A percentile compares a stretch with the other conserved stretches of the same genome.
Conservation (phyloP, 345 rosid species). For the Eutrema heterophyllum region DNA sequence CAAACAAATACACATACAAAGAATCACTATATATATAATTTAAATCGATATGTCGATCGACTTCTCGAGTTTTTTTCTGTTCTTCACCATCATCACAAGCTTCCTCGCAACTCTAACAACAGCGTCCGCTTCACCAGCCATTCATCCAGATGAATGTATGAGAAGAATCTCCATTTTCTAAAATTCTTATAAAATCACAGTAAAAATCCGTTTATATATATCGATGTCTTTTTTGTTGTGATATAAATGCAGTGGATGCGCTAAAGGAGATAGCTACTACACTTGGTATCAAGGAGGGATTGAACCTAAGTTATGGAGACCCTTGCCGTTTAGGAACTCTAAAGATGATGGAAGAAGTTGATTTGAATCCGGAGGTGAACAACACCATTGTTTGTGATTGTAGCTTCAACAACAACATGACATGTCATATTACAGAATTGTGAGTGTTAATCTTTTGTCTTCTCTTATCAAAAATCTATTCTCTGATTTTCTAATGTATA, state of each 20-base stretch:
- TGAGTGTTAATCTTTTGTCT: background rate
- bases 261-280: slow-evolving; percentile 15
- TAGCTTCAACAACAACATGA: background rate
- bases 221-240: too few species aligned
- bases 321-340: slow-evolving; percentile 3
- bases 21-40: too few species aligned
- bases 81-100: background rate
- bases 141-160: slow-evolving; percentile 17
- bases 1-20: too few species aligned
- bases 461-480: background rate
- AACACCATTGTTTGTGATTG: background rate
- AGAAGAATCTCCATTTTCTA: background rate
- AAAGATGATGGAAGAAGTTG: background rate
- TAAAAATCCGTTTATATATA: too few species aligned
- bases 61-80: background rate
- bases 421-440: slow-evolving; percentile 12
- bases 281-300: slow-evolving; percentile 4
- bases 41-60: too few species aligned
- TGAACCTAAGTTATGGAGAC: background rate
- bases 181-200: background rate
- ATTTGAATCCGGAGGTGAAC: background rate
- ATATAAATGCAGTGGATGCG: slow-evolving; percentile 7
- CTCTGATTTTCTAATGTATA: background rate
- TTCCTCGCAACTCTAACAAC: background rate
- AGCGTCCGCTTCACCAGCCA: background rate